Evolutionary conservation across 176 grass and related monocot species (phyloP).

Genomic region (Cenchrus americanus): DNA sequence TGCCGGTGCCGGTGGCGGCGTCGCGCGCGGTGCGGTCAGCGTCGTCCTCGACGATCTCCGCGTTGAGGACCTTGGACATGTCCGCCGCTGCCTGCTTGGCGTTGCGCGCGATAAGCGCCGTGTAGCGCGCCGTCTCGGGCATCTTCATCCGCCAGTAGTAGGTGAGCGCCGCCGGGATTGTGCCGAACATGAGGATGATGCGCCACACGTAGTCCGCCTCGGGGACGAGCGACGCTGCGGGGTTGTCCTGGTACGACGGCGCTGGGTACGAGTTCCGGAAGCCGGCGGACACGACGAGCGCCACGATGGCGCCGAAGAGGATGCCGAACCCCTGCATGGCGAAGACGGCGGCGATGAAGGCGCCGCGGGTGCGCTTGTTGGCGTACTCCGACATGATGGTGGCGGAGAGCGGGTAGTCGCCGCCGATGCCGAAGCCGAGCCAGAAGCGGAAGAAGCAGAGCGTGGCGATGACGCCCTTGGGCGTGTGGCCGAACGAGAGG

Average conservation of each 20-base stretch:
- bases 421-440: conserved; percentile 76
- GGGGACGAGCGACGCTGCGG: conserved; percentile 31
- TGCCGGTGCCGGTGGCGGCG: neutral
- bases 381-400: conserved; percentile 89
- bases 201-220: conserved; percentile 70
- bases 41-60: conserved; percentile 62
- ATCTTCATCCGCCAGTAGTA: conserved; percentile 88
- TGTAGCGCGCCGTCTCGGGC: conserved; percentile 82
- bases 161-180: conserved; percentile 59
- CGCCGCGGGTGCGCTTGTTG: conserved; percentile 69
- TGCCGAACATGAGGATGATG: conserved; percentile 71
- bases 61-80: conserved; percentile 68
- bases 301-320: conserved; percentile 51
- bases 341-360: conserved; percentile 75
- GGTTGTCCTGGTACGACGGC: conserved; percentile 47
- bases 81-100: conserved; percentile 66
- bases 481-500: conserved; percentile 58
- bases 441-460: conserved; percentile 92
- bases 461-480: conserved; percentile 46
- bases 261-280: conserved; percentile 55
- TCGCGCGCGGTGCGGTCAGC: neutral
- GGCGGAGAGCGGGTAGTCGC: conserved; percentile 72
- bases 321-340: conserved; percentile 82
- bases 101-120: conserved; percentile 62
- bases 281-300: conserved; percentile 33